Percentiles rank a stretch among this genome's conserved stretches.
These are phyloP conservation scores for Aphanomyces cochlioides DNA, from an alignment of 352 stramenopile genomes.

Conservation along the genomic window DNA sequence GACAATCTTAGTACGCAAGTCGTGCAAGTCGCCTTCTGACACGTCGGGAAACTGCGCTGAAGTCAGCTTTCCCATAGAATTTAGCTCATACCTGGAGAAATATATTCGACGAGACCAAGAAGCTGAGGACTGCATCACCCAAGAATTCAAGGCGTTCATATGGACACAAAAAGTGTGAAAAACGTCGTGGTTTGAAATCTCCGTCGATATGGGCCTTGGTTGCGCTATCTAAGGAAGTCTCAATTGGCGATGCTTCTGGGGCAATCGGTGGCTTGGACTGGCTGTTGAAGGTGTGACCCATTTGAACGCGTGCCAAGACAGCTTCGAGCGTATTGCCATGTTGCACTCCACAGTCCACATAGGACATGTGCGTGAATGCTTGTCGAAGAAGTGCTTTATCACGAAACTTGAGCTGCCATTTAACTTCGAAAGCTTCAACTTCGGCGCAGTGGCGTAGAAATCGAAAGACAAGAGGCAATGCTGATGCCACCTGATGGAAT, in stretches of 20 bases:
- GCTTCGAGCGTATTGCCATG: conserved; percentile 77
- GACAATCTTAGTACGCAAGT: conserved; percentile 66
- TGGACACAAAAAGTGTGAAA: conserved; percentile 69
- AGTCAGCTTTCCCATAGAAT: not conserved
- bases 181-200: conserved; percentile 74
- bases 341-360: conserved; percentile 80
- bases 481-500: conserved; percentile 48
- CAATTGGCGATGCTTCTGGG: not conserved
- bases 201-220: conserved; percentile 51
- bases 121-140: conserved; percentile 77
- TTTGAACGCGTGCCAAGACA: conserved; percentile 62
- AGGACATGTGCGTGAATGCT: conserved; percentile 81
- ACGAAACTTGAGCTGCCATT: conserved; percentile 59
- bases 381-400: conserved; percentile 76
- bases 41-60: conserved; percentile 50
- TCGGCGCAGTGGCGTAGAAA: conserved; percentile 73
- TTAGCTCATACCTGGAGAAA: conserved; percentile 40
- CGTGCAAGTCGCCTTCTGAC: conserved; percentile 61
- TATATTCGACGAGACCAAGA: conserved; percentile 70
- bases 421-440: conserved; percentile 56
- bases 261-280: not conserved
- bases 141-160: conserved; percentile 85
- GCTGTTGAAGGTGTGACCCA: conserved; percentile 58
- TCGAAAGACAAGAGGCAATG: conserved; percentile 85
- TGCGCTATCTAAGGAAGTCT: not conserved